phyloP scores from a whole-genome alignment of 257 asterid species.

The Nyctanthes arbortristis region DNA sequence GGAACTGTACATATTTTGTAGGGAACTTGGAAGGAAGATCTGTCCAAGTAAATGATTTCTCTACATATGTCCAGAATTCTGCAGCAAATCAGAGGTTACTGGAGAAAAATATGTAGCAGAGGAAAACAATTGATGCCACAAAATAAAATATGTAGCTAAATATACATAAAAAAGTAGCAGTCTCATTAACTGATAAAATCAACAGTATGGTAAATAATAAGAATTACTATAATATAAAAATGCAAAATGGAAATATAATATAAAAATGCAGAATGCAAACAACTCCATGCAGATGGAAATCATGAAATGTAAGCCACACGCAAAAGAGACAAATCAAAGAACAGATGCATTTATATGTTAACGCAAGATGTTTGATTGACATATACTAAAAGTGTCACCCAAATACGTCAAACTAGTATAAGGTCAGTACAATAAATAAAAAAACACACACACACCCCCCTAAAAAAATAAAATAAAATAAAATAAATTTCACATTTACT shows the following conservation, averaged over 20 bases:
- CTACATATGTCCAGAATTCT: slow-evolving; percentile 98
- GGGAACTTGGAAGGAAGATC: slow-evolving; percentile 98
- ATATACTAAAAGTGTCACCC: slow-evolving; percentile 5
- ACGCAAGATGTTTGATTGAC: slow-evolving; percentile 6
- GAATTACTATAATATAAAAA: slow-evolving; percentile 6
- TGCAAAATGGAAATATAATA: slow-evolving; percentile 19
- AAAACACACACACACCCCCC: no score
- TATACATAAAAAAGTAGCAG: no score
- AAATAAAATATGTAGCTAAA: slow-evolving; percentile 9
- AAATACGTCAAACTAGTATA: background rate
- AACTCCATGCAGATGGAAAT: background rate
- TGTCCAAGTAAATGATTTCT: slow-evolving; percentile 97
- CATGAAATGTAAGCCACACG: background rate
- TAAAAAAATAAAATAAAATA: no score
- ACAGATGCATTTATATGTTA: slow-evolving; percentile 4
- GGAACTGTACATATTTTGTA: slow-evolving; percentile 94
- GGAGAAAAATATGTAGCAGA: no score
- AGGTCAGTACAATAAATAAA: background rate
- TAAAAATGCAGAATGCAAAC: slow-evolving; percentile 16
- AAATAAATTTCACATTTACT: no score
- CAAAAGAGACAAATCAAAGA: background rate
- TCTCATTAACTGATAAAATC: background rate
- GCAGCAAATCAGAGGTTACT: slow-evolving; percentile 29
- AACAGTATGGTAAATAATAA: background rate
- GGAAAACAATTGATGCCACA: no score